Conservation (phyloP, 805 yeast genomes). For the Candida xyloterini region DNA sequence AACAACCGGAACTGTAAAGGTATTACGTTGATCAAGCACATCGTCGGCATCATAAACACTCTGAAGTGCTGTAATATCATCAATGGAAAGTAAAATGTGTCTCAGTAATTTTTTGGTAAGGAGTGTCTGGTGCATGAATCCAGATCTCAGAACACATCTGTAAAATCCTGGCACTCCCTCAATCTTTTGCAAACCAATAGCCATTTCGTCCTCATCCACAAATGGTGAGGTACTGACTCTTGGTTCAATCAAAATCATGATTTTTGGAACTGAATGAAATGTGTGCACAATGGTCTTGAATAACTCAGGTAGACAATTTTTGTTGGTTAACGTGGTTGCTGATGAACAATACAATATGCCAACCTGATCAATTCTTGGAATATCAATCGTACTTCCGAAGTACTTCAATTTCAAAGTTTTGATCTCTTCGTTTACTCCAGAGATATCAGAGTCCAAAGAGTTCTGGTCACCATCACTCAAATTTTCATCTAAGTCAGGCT, state of each 20-base stretch:
- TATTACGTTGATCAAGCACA: slow-evolving; percentile 7
- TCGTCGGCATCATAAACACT: slow-evolving; percentile 10
- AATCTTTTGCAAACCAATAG: slow-evolving; percentile 39
- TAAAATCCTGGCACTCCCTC: slow-evolving; percentile 43
- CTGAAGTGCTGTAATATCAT: slow-evolving; percentile 10
- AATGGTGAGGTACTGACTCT: slow-evolving; percentile 43
- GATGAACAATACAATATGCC: slow-evolving; percentile 42
- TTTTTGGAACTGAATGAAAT: slow-evolving; percentile 42
- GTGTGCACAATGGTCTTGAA: slow-evolving; percentile 37
- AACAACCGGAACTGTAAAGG: slow-evolving; percentile 21
- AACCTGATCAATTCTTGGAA: slow-evolving; percentile 35
- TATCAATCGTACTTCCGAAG: slow-evolving; percentile 5
- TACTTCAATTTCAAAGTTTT: slow-evolving; percentile 6
- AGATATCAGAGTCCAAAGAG: slow-evolving; percentile 1
- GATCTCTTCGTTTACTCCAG: slow-evolving; percentile 3
- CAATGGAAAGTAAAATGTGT: slow-evolving; percentile 18
- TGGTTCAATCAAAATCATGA: slow-evolving; percentile 43
- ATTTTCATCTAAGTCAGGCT: neutral
- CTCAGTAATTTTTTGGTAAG: slow-evolving; percentile 22
- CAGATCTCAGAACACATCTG: slow-evolving; percentile 47
- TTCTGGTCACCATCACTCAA: neutral
- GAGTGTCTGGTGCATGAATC: slow-evolving; percentile 43
- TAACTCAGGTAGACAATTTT: slow-evolving; percentile 45
- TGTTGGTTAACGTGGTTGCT: slow-evolving; percentile 37
- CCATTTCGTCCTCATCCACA: slow-evolving; percentile 37